Conservation (phyloP, 306 rosid species). For the Vigna angularis region DNA sequence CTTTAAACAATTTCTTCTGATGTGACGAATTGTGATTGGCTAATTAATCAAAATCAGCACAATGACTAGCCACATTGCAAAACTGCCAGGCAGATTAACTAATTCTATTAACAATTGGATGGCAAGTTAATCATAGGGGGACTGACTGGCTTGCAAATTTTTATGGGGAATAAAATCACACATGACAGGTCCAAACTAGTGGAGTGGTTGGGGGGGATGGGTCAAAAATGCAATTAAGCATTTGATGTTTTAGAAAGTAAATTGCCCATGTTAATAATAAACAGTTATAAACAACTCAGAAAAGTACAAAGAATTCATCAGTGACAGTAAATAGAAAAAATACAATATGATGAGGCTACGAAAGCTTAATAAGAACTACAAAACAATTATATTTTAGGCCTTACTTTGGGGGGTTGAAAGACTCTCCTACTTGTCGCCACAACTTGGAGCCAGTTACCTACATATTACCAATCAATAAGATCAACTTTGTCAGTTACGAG, state of each 20-base stretch:
- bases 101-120: not conserved
- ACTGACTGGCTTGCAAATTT: not conserved
- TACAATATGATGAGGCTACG: conserved; percentile 14
- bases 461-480: conserved; percentile 40
- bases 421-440: conserved; percentile 97
- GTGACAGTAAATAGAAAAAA: conserved; percentile 28
- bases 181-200: not conserved
- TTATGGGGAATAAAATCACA: not conserved
- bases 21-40: not conserved
- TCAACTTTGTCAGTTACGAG: conserved; percentile 27
- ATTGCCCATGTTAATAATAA: not conserved
- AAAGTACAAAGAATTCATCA: not conserved
- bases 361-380: conserved; percentile 33
- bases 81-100: not conserved
- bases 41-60: not conserved
- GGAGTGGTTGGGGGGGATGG: not conserved
- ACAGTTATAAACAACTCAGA: conserved; percentile 17
- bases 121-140: not conserved
- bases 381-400: conserved; percentile 35
- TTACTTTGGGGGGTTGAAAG: conserved; percentile 93
- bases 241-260: not conserved
- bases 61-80: not conserved
- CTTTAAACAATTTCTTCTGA: not conserved
- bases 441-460: conserved; percentile 83
- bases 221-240: not conserved